Percentiles rank a stretch among this genome's conserved stretches.
phyloP scores from a whole-genome alignment of 352 stramenopile genomes.

The Phytophthora hibernalis region DNA sequence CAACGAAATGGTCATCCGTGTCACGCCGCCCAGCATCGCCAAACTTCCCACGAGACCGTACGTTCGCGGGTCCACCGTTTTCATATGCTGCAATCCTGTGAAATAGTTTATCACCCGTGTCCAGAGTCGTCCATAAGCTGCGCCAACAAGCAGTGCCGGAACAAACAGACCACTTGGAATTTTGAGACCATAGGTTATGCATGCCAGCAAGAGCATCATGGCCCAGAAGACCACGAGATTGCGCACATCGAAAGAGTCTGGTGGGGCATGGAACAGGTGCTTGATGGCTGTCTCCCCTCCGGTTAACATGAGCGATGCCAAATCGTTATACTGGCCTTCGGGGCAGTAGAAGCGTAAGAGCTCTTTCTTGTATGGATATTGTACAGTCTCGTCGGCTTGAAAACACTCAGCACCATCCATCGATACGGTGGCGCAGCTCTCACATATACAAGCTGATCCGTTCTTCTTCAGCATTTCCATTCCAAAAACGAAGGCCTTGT shows the following conservation, averaged over 20 bases:
- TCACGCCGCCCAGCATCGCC: conserved; percentile 96
- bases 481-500: conserved; percentile 71
- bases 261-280: conserved; percentile 94
- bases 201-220: conserved; percentile 83
- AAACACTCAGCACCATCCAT: conserved; percentile 69
- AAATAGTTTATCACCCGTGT: conserved; percentile 89
- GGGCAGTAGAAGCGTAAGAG: conserved; percentile 96
- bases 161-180: conserved; percentile 98
- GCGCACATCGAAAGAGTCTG: conserved; percentile 75
- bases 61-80: conserved; percentile 85
- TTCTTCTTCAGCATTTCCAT: conserved; percentile 78
- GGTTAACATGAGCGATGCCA: conserved; percentile 95
- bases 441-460: conserved; percentile 73
- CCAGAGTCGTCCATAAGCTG: conserved; percentile 94
- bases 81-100: conserved; percentile 54
- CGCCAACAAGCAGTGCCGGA: conserved; percentile 94
- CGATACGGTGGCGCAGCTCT: conserved; percentile 59
- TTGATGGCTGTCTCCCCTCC: conserved; percentile 94
- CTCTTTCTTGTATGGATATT: conserved; percentile 87
- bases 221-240: conserved; percentile 82
- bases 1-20: conserved; percentile 98
- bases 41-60: conserved; percentile 97
- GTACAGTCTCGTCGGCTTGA: conserved; percentile 66
- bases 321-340: conserved; percentile 97
- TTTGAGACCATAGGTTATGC: conserved; percentile 96